Percentiles rank a stretch among this genome's conserved stretches.
phyloP scores from a whole-genome alignment of 2,329 filamentous ascomycete species.

The Arthroderma uncinatum region DNA sequence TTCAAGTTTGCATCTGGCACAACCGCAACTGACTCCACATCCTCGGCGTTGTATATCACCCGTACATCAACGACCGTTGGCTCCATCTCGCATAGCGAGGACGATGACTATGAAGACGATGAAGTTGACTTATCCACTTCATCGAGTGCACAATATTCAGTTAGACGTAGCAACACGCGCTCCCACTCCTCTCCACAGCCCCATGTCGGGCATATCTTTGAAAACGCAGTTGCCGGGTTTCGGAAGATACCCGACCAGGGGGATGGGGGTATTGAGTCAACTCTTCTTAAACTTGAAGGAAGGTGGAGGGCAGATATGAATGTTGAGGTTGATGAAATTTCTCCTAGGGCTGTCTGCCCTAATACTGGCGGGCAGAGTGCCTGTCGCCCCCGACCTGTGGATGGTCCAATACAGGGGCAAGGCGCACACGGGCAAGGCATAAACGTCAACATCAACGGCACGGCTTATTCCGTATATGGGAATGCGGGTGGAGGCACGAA shows the following conservation, averaged over 20 bases:
- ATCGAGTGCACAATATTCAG: constrained; percentile 30
- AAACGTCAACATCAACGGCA: background rate
- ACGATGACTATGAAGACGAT: background rate
- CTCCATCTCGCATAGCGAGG: constrained; percentile 9
- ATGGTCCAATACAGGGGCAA: background rate
- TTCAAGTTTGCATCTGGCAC: constrained; percentile 23
- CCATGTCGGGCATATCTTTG: constrained; percentile 59
- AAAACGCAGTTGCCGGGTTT: constrained; percentile 75
- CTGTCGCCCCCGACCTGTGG: background rate
- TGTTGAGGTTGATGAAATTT: too few relatives aligned
- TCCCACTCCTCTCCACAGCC: constrained; percentile 30
- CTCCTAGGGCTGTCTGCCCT: background rate
- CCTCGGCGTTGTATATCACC: constrained; percentile 12
- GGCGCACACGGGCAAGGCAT: background rate
- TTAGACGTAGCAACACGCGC: constrained; percentile 40
- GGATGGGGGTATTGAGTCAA: constrained; percentile 85
- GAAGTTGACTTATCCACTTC: constrained; percentile 18
- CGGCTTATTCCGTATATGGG: background rate
- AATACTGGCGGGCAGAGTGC: background rate
- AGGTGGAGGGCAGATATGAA: constrained; percentile 49
- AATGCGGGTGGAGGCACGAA: background rate
- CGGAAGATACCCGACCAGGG: constrained; percentile 81
- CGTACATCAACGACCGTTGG: constrained; percentile 7
- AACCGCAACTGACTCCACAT: constrained; percentile 25
- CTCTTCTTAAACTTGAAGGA: constrained; percentile 82